A percentile compares a stretch with the other conserved stretches of the same genome.
These are phyloP conservation scores for Peltaster fructicola DNA, from an alignment of 2,329 filamentous ascomycete genomes.

Conservation along the genomic window DNA sequence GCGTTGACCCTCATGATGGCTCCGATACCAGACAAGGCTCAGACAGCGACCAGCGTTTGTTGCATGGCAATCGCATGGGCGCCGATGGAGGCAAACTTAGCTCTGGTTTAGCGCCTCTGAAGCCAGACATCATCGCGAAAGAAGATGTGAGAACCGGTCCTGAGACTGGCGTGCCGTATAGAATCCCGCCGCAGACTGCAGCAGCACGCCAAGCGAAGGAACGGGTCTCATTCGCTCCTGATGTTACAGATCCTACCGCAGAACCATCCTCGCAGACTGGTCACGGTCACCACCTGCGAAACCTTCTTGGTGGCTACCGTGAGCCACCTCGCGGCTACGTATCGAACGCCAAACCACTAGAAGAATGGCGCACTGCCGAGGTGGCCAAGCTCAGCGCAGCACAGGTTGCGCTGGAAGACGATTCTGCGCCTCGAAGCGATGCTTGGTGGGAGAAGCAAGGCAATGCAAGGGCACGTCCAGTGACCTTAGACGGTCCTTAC, in stretches of 20 bases:
- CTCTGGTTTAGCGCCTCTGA: too few relatives aligned
- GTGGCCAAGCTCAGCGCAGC: conserved; percentile 22
- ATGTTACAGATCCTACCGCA: too few relatives aligned
- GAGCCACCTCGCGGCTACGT: conserved; percentile 36
- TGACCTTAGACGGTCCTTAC: conserved; percentile 44
- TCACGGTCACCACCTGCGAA: conserved; percentile 28
- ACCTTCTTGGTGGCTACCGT: too few relatives aligned
- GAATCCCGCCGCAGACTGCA: conserved; percentile 20
- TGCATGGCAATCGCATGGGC: conserved; percentile 23
- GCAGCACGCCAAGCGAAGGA: conserved; percentile 20
- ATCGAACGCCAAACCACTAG: conserved; percentile 37
- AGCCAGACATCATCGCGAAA: conserved; percentile 18
- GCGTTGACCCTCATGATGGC: conserved; percentile 3
- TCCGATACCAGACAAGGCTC: conserved; percentile 20
- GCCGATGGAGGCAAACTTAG: conserved; percentile 13
- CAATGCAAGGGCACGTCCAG: conserved; percentile 7
- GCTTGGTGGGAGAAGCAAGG: conserved; percentile 56
- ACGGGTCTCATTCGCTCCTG: conserved; percentile 23
- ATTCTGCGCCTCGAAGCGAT: conserved; percentile 10
- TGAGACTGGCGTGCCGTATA: conserved; percentile 15
- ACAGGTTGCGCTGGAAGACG: conserved; percentile 25
- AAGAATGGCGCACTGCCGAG: conserved; percentile 32
- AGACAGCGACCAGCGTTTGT: too few relatives aligned
- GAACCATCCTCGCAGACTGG: too few relatives aligned
- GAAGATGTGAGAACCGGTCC: conserved; percentile 11